Base-by-base conservation (phyloP, 768 basidiomycete species). In the Sistotremastrum niveocremeum region DNA sequence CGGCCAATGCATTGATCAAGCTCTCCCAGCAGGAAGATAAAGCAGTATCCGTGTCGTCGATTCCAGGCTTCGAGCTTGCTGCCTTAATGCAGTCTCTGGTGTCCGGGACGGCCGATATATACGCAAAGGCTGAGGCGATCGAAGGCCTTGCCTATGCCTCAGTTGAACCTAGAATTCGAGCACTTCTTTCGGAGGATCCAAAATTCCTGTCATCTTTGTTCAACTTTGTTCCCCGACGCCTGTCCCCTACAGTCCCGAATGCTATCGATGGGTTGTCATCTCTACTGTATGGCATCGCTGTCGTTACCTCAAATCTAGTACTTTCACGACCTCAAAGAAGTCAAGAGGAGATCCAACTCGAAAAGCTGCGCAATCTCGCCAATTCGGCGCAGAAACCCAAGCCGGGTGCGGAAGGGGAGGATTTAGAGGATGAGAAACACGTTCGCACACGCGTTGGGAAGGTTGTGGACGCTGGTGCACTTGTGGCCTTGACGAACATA, bases 61-160 rank as follows among this genome's bases (percentile, higher is more conserved):
- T 20, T 20, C 56, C 66, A 44, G 71, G 77, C 46, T 59, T 67
- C 31, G 64, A 70, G 9, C 65, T 81, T 34, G 72, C 73, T 31
- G 54, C 62, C 44, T 63, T 71, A 46, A 71, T 90, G 70, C 78
- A 75, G 52, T 65, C 66, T 8, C 62, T 84, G 44, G 65, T 81
- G 31, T 52, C 72, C 42, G 61, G 65, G 34, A 60, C 57, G 36
- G 61, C 59, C 6, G 63, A 72, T 33, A 52, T 60, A 5, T 54
- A 69, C 20, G 70, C 74, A 8, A 53, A 76, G 10, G 62, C 68
- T 6, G 81, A 89, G 50, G 79, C 79, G 4, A 68, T 91, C 9
- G 91, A 95, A 64, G 88, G 82, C 0, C 65, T 95, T 42, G 85
- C 84, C n/a, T 84, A 91, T 61, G 73, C 89, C 47, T 85, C 78